Conservation (phyloP, 1,284 basidiomycete species). For the Marasmius sp. region DNA sequence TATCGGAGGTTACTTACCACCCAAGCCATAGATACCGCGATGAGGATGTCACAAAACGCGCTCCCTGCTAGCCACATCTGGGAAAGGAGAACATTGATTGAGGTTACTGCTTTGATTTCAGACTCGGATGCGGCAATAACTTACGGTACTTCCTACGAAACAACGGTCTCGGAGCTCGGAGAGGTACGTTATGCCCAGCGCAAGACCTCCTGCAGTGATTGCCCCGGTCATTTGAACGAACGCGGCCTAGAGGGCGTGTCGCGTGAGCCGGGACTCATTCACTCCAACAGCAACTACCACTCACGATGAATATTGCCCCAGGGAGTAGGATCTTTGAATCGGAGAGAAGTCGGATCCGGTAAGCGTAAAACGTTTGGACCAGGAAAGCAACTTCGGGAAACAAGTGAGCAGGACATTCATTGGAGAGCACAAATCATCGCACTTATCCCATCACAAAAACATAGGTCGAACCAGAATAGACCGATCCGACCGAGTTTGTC, state of each 20-base stretch:
- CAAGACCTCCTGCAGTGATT: no score
- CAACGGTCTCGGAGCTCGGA: no score
- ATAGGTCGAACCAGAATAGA: neutral
- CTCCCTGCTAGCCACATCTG: slow-evolving; percentile 25
- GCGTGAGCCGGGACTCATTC: no score
- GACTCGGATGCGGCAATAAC: no score
- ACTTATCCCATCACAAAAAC: neutral
- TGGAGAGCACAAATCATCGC: neutral
- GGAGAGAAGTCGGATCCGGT: no score
- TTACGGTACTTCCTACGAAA: no score
- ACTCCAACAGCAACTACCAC: no score
- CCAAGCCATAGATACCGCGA: slow-evolving; percentile 22
- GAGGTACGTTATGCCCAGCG: no score
- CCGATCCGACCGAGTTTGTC: slow-evolving; percentile 7
- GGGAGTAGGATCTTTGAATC: no score
- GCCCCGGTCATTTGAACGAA: no score
- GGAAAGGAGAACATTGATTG: neutral
- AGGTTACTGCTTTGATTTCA: neutral
- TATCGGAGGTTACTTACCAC: slow-evolving; percentile 11
- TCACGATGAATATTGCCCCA: no score
- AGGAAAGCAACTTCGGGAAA: neutral
- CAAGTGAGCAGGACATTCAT: neutral
- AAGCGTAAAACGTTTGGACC: neutral
- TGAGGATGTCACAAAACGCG: slow-evolving; percentile 21
- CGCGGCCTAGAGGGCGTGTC: no score